Evolutionary conservation across 2,329 filamentous ascomycete species (phyloP), one percentile per base, ranked within the genome.

Genomic region (Ceratocystis harringtonii): DNA sequence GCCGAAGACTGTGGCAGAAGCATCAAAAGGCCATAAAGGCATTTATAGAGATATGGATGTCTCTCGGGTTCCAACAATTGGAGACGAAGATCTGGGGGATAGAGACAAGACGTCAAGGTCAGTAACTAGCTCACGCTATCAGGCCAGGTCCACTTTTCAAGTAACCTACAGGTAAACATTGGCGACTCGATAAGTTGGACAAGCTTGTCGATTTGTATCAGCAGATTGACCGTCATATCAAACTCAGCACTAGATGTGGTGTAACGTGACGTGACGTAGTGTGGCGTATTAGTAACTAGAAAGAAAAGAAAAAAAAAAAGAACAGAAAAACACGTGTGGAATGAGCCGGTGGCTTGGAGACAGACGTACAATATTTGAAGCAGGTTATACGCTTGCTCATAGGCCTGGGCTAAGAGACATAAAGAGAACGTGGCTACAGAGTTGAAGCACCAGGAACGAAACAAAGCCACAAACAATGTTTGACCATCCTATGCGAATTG

Each of bases 191-290:
- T 85, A 17, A 99, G 81, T 74, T 99, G 94, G 12, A 99, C 94
- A 17, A 99, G 81, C 75, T 99, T 99, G 75, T 99, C 94, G 70
- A 99, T 96, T 74, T 99, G 95, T 55, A 99, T 99, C 65, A 99
- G 83, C 76, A 96, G 95, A 71, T 96, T 96, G 70, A 99, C 94
- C 0, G 92, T 97, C 90, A 99, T 97, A 74, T 99, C 94, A 61
- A 99, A 80, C 71, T 99, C 94, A 67, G 90, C 94, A 75, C 90
- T 95, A 69, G 15, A 63, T 8, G 8, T 10, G 22, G 52, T 22
- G 36, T 52, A 8, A 41, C 36, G 36, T 41, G 36, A 12, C 8
- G 36, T 41, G 36, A 41, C 36, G 36, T 41, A 10, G 10, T 12
- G 36, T 41, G 36, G 36, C 36, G 2, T 41, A 12, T 41, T 41